Percentiles rank a stretch among this genome's conserved stretches.
Evolutionary conservation across 192 early-diverging fungal genomes (phyloP).

Genomic region (Coemansia sp.): DNA sequence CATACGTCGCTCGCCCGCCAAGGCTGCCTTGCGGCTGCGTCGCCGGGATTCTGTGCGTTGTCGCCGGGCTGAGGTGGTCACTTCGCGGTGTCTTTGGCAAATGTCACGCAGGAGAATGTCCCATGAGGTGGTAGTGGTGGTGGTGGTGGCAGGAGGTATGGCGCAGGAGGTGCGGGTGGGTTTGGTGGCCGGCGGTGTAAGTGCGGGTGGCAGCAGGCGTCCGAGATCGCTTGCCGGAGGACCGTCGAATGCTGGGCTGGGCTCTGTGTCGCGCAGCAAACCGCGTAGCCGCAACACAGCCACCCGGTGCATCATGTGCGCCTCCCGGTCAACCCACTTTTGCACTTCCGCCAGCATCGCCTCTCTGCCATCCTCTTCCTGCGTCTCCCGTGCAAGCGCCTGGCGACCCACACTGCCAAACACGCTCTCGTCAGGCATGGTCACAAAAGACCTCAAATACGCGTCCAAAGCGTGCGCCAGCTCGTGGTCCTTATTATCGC

Average conservation of each 20-base stretch:
- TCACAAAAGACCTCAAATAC: conserved; percentile 32
- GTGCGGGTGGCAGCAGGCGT: conserved; percentile 25
- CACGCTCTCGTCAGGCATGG: conserved; percentile 32
- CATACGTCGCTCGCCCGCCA: conserved; percentile 21
- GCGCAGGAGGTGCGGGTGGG: conserved; percentile 11
- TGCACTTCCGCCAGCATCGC: conserved; percentile 11
- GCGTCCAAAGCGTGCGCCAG: conserved; percentile 6
- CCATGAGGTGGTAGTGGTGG: conserved; percentile 17
- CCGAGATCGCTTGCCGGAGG: neutral
- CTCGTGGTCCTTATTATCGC: neutral
- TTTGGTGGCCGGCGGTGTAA: conserved; percentile 15
- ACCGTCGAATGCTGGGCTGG: neutral
- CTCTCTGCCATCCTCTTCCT: neutral
- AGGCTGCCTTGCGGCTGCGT: conserved; percentile 18
- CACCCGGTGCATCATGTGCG: conserved; percentile 28
- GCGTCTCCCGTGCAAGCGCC: neutral
- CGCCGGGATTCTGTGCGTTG: conserved; percentile 23
- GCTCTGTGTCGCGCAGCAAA: conserved; percentile 28
- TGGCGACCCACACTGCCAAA: conserved; percentile 11
- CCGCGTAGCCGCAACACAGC: conserved; percentile 36
- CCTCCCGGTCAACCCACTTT: conserved; percentile 24
- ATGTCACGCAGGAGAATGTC: conserved; percentile 30
- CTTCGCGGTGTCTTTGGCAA: conserved; percentile 25
- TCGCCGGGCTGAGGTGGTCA: conserved; percentile 5
- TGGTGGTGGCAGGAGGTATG: no score